A percentile compares a stretch with the other conserved stretches of the same genome.
phyloP scores from a whole-genome alignment of 371 early-diverging fungal species.

The Actinomucor elegans region DNA sequence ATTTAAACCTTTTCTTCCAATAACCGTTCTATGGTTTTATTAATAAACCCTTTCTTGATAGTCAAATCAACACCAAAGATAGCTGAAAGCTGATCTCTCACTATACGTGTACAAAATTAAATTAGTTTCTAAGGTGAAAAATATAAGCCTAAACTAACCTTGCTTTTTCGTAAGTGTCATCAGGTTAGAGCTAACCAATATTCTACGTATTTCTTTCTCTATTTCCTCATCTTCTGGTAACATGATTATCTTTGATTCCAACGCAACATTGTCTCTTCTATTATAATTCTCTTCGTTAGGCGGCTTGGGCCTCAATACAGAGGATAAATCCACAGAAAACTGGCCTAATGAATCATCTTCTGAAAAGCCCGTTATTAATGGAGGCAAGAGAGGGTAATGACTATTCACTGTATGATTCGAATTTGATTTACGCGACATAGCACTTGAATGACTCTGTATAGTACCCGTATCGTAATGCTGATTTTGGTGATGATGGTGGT shows the following conservation, averaged over 20 bases:
- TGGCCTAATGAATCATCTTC: constrained; percentile 10
- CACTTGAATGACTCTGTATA: constrained; percentile 6
- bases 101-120: constrained; percentile 47
- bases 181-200: constrained; percentile 76
- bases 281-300: not conserved
- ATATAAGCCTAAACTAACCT: constrained; percentile 34
- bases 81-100: constrained; percentile 74
- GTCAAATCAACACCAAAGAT: constrained; percentile 84
- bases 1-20: constrained; percentile 34
- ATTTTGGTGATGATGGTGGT: not conserved
- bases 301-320: constrained; percentile 15
- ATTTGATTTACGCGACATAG: not conserved
- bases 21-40: constrained; percentile 75
- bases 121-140: not conserved
- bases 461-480: constrained; percentile 4
- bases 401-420: not conserved
- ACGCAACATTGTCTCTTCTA: not conserved
- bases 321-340: constrained; percentile 31
- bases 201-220: constrained; percentile 72
- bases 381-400: constrained; percentile 3
- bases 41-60: constrained; percentile 82
- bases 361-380: constrained; percentile 9
- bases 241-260: constrained; percentile 35
- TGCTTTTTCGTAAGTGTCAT: constrained; percentile 83
- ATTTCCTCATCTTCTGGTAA: constrained; percentile 88